Evolutionary conservation across 2,329 filamentous ascomycete genomes (phyloP).

Genomic region (Aspergillus ustus): DNA sequence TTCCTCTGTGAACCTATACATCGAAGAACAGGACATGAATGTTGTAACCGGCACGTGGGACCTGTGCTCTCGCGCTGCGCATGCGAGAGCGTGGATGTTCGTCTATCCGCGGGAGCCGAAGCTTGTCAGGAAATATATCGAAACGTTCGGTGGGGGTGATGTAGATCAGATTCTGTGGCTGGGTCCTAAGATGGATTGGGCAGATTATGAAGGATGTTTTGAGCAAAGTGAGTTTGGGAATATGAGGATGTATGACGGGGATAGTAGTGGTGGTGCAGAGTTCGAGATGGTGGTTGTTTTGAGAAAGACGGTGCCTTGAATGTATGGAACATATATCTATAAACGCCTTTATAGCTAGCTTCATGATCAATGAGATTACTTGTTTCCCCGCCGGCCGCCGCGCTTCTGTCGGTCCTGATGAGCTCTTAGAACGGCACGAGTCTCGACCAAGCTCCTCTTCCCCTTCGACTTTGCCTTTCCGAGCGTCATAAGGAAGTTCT

Average conservation of each 20-base stretch:
- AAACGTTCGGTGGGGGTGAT: constrained; percentile 25
- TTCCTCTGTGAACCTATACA: constrained; percentile 50
- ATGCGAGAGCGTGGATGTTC: constrained; percentile 56
- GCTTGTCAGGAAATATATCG: constrained; percentile 52
- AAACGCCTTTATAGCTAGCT: constrained; percentile 6
- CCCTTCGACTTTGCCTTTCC: constrained; percentile 95
- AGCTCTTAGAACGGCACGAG: constrained; percentile 75
- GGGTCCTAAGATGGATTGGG: constrained; percentile 36
- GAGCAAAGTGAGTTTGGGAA: constrained; percentile 23
- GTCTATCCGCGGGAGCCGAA: constrained; percentile 57
- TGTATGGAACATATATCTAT: background rate
- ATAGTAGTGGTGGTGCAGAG: constrained; percentile 26
- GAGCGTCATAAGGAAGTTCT: constrained; percentile 98
- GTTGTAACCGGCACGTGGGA: constrained; percentile 52
- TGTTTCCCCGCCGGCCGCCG: constrained; percentile 80
- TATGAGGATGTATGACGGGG: constrained; percentile 23
- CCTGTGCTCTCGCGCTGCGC: constrained; percentile 45
- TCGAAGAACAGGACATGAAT: constrained; percentile 48
- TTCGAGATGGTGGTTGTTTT: constrained; percentile 31
- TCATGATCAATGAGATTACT: constrained; percentile 21
- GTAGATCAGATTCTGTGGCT: constrained; percentile 35
- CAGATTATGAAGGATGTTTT: constrained; percentile 36
- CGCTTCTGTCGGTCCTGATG: constrained; percentile 84
- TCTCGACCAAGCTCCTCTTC: constrained; percentile 89
- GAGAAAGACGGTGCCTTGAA: constrained; percentile 5